Conservation (phyloP, 176 grass and related monocot species). For the Rhipidocladum racemiflorum region DNA sequence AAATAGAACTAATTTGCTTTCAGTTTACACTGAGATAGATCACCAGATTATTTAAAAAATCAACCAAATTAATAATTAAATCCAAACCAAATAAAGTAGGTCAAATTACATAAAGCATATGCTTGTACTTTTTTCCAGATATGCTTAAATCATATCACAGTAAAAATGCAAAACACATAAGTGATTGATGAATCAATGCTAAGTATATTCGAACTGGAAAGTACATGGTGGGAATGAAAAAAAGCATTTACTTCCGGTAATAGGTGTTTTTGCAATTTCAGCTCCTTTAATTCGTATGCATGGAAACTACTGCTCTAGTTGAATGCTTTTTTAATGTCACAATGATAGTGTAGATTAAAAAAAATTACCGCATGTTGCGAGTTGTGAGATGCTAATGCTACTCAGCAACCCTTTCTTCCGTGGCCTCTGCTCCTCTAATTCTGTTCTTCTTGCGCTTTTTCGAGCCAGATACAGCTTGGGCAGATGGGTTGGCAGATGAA, state of each 20-base stretch:
- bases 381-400: background rate
- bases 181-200: background rate
- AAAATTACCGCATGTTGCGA: slow-evolving; percentile 22
- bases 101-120: background rate
- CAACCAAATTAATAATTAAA: background rate
- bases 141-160: background rate
- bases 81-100: background rate
- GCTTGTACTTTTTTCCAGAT: background rate
- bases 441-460: slow-evolving; percentile 42
- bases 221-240: background rate
- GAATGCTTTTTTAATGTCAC: background rate
- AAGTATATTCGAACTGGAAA: background rate
- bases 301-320: background rate
- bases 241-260: background rate
- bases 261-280: background rate
- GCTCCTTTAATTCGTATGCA: background rate
- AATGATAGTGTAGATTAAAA: background rate
- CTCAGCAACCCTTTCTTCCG: slow-evolving; percentile 8
- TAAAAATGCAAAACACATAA: background rate
- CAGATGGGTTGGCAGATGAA: background rate
- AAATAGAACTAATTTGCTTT: background rate
- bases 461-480: background rate
- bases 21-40: background rate
- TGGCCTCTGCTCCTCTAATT: background rate
- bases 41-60: background rate